phyloP scores from a whole-genome alignment of 257 asterid species.

The Ilex asprella region DNA sequence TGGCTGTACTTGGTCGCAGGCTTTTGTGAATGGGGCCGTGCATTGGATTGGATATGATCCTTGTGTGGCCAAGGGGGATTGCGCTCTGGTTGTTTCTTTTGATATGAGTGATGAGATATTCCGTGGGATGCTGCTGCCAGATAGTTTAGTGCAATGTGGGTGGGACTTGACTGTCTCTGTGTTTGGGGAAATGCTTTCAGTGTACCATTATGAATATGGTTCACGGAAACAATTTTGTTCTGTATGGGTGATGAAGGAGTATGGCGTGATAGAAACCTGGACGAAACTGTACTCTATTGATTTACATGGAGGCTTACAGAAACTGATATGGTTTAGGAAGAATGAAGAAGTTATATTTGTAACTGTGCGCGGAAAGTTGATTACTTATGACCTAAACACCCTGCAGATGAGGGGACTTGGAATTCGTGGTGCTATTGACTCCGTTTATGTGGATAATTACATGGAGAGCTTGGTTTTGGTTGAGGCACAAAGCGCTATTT shows the following conservation, averaged over 20 bases:
- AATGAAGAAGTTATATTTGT: conserved; percentile 38
- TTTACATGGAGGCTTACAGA: conserved; percentile 16
- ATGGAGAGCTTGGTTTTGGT: conserved; percentile 43
- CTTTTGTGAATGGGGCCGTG: conserved; percentile 20
- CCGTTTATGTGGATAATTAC: conserved; percentile 33
- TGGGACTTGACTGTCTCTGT: conserved; percentile 14
- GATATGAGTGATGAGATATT: conserved; percentile 35
- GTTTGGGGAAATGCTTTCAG: conserved; percentile 31
- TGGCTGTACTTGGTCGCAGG: conserved; percentile 22
- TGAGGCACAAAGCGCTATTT: conserved; percentile 9
- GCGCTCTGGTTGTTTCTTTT: conserved; percentile 33
- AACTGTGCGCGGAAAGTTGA: conserved; percentile 20
- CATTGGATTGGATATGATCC: conserved; percentile 30
- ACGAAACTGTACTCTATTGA: conserved; percentile 33
- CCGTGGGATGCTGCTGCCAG: conserved; percentile 35
- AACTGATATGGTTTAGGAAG: conserved; percentile 35
- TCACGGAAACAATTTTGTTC: conserved; percentile 12
- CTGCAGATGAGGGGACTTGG: conserved; percentile 20
- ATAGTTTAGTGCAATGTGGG: conserved; percentile 16
- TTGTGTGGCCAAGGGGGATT: background rate
- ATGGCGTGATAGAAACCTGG: conserved; percentile 52
- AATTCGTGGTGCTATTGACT: conserved; percentile 29
- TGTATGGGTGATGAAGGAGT: conserved; percentile 58
- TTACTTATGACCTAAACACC: conserved; percentile 22
- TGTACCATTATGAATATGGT: conserved; percentile 17